Evolutionary conservation across 2,329 filamentous ascomycete species (phyloP).

Genomic region (Cladophialophora yegresii): DNA sequence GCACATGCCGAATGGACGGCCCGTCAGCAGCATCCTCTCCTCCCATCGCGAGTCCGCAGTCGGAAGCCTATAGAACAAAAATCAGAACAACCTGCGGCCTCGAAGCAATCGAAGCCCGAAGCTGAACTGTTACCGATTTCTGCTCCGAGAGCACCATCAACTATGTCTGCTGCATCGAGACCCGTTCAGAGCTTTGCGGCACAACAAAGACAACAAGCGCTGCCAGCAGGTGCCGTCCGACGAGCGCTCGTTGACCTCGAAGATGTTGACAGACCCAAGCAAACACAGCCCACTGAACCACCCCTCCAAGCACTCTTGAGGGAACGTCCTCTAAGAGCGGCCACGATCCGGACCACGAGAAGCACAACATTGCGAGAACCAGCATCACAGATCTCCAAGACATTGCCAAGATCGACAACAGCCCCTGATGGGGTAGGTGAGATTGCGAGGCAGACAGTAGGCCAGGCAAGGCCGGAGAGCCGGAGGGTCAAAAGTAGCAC

Average conservation of each 20-base stretch:
- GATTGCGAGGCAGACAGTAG: slow-evolving; percentile 17
- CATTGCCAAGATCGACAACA: slow-evolving; percentile 31
- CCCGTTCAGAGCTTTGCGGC: slow-evolving; percentile 48
- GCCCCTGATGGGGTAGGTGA: slow-evolving; percentile 26
- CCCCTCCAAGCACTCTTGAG: slow-evolving; percentile 34
- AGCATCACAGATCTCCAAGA: slow-evolving; percentile 18
- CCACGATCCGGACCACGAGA: slow-evolving; percentile 32
- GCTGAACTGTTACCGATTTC: slow-evolving; percentile 5
- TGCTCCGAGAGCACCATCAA: slow-evolving; percentile 13
- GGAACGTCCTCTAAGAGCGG: slow-evolving; percentile 37
- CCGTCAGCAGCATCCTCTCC: slow-evolving; percentile 30
- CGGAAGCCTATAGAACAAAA: slow-evolving; percentile 28
- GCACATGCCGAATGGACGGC: slow-evolving; percentile 47
- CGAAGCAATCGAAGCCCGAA: slow-evolving; percentile 4
- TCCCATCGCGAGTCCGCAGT: slow-evolving; percentile 25
- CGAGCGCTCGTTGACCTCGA: slow-evolving; percentile 11
- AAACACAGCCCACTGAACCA: slow-evolving; percentile 8
- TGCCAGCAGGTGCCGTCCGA: slow-evolving; percentile 34
- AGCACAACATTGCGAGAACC: slow-evolving; percentile 24
- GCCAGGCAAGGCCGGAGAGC: slow-evolving; percentile 1
- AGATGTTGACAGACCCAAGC: slow-evolving; percentile 5
- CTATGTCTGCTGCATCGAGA: slow-evolving; percentile 13
- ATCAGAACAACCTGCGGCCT: slow-evolving; percentile 6
- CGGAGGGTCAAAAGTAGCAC: slow-evolving; percentile 15
- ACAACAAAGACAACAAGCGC: slow-evolving; percentile 49